Evolutionary conservation across 257 asterid genomes (phyloP), one percentile per base, ranked within the genome.

Genomic region (Haberlea rhodopensis): DNA sequence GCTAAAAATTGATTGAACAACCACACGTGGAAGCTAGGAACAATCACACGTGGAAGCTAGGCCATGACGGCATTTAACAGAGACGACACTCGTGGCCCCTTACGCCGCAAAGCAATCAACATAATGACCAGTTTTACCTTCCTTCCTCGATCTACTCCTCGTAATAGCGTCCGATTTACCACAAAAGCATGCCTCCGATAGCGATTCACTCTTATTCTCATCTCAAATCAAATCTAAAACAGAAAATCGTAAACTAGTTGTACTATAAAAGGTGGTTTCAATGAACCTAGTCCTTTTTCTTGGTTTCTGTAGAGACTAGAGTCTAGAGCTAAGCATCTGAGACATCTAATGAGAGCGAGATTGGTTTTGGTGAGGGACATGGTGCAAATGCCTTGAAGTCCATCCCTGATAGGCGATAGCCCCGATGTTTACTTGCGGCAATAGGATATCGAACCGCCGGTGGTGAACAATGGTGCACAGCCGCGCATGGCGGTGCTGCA

Each of bases 321-420:
- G n/a, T n/a, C n/a, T n/a, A n/a, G n/a, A n/a, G n/a, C n/a, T n/a
- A n/a, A n/a, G n/a, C n/a, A n/a, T n/a, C n/a, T n/a, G n/a, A n/a
- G n/a, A n/a, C n/a, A n/a, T 1, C 22, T 21, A 26, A 11, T 1
- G 53, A 74, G 69, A 75, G 16, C 62, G 74, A 59, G 66, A 45
- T 16, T 31, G 56, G 63, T 70, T 81, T 65, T 79, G 57, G 29
- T 4, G 45, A 20, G 80, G 71, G 71, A 58, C 71, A 6, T 49
- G 67, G 72, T 70, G 43, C 7, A 62, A 59, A 25, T 53, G 76
- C 71, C 73, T 67, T 27, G 64, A 60, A 49, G 63, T 65, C 63
- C 78, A 60, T 5, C 69, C 53, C 13, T 66, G 77, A 52, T n/a
- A n/a, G n/a, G n/a, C n/a, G n/a, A n/a, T 53, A 65, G 72, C 59